phyloP scores from a whole-genome alignment of 805 yeast genomes.

The Sugiyamaella boreocaroliniensis region DNA sequence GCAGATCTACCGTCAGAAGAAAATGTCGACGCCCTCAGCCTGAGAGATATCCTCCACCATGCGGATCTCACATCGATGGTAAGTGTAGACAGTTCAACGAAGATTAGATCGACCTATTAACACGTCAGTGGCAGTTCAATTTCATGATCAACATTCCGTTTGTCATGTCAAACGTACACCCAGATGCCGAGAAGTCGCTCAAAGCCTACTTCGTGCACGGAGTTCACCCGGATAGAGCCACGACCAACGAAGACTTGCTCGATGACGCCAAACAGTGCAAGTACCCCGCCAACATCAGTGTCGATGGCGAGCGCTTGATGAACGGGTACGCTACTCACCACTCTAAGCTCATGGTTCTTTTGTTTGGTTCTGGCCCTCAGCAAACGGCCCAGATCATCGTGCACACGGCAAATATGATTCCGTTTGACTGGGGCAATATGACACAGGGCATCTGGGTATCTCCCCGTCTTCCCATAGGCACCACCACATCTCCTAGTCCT shows the following conservation, averaged over 20 bases:
- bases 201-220: conserved; percentile 23
- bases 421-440: conserved; percentile 29
- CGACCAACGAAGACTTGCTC: conserved; percentile 4
- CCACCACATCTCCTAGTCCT: not conserved
- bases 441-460: conserved; percentile 30
- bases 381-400: conserved; percentile 23
- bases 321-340: conserved; percentile 29
- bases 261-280: conserved; percentile 1
- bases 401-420: conserved; percentile 30
- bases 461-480: conserved; percentile 15
- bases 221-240: conserved; percentile 3
- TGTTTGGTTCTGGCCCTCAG: conserved; percentile 9
- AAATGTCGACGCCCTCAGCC: conserved; percentile 17
- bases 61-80: conserved; percentile 18
- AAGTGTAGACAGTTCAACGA: not conserved
- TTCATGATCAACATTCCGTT: conserved; percentile 24
- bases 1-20: conserved; percentile 14
- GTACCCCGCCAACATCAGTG: conserved; percentile 15
- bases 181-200: conserved; percentile 8
- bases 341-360: conserved; percentile 29
- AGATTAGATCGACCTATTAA: not conserved
- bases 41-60: conserved; percentile 22
- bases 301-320: conserved; percentile 18
- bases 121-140: conserved; percentile 27
- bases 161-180: conserved; percentile 20